Evolutionary conservation across 2,329 filamentous ascomycete genomes (phyloP).

Genomic region (Fusarium lyarnte): DNA sequence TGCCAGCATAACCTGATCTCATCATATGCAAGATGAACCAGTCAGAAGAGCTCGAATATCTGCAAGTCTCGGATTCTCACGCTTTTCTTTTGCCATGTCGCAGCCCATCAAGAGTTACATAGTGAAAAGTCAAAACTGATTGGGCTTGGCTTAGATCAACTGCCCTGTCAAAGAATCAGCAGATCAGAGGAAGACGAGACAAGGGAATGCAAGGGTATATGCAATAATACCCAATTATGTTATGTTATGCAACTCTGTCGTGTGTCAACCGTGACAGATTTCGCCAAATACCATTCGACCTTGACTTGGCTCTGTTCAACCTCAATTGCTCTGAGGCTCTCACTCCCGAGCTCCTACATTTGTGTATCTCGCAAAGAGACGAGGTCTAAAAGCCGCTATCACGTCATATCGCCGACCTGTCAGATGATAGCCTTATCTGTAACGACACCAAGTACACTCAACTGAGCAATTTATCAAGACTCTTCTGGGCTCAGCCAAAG

Average conservation of each 20-base stretch:
- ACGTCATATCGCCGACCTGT: background rate
- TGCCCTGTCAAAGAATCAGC: constrained; percentile 19
- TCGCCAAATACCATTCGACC: background rate
- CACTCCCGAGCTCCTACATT: background rate
- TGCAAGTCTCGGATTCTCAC: constrained; percentile 24
- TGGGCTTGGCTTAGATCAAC: constrained; percentile 17
- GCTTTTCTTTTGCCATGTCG: background rate
- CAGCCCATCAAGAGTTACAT: background rate
- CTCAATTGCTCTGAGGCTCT: background rate
- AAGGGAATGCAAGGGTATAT: constrained; percentile 22
- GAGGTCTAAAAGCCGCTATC: background rate
- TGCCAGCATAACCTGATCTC: constrained; percentile 4
- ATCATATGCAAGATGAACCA: constrained; percentile 16
- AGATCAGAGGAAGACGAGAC: background rate
- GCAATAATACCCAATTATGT: constrained; percentile 21
- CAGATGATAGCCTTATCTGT: background rate
- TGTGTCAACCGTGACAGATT: constrained; percentile 18
- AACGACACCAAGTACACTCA: background rate
- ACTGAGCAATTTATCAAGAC: constrained; percentile 1
- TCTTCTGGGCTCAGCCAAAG: background rate
- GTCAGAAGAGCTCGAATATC: background rate
- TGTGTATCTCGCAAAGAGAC: background rate
- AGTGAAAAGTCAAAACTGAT: constrained; percentile 5
- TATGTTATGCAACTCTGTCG: constrained; percentile 15
- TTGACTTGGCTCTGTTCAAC: constrained; percentile 1